Evolutionary conservation across 805 yeast genomes (phyloP).

Genomic region (Lipomyces oligophaga): DNA sequence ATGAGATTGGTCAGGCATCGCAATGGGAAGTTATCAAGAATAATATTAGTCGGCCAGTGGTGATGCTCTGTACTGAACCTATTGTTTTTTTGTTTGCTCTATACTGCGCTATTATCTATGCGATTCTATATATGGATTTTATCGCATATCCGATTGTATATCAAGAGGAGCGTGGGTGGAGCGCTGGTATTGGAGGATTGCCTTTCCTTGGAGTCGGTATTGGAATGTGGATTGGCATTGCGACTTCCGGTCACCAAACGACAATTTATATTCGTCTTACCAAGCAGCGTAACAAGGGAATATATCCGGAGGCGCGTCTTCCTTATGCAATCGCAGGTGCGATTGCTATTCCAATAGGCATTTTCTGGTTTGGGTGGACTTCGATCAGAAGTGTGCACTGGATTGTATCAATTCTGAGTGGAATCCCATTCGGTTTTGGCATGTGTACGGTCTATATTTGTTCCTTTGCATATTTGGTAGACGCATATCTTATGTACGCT

Average conservation of each 20-base stretch:
- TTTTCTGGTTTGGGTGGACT: constrained; percentile 64
- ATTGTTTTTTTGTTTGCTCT: constrained; percentile 42
- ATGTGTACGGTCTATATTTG: constrained; percentile 56
- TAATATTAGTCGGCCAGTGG: constrained; percentile 75
- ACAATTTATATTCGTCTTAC: constrained; percentile 33
- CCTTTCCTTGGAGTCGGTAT: constrained; percentile 39
- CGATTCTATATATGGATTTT: constrained; percentile 43
- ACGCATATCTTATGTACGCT: constrained; percentile 53
- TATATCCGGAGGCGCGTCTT: constrained; percentile 59
- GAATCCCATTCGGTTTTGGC: constrained; percentile 50
- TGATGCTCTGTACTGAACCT: constrained; percentile 54
- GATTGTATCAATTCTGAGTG: constrained; percentile 56
- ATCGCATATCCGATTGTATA: constrained; percentile 42
- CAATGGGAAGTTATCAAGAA: constrained; percentile 64
- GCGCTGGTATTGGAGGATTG: constrained; percentile 34
- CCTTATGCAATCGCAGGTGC: constrained; percentile 47
- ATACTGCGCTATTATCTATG: constrained; percentile 45
- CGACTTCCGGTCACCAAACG: constrained; percentile 10
- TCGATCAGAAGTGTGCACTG: constrained; percentile 45
- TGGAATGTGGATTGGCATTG: constrained; percentile 31
- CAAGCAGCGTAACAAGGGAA: constrained; percentile 45
- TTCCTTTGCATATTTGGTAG: constrained; percentile 56
- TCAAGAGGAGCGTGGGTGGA: constrained; percentile 35
- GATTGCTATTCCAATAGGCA: constrained; percentile 47
- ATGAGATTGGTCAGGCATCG: constrained; percentile 74